Base-by-base conservation (phyloP, 495 filamentous ascomycete species). In the Aspergillus conjunctus region DNA sequence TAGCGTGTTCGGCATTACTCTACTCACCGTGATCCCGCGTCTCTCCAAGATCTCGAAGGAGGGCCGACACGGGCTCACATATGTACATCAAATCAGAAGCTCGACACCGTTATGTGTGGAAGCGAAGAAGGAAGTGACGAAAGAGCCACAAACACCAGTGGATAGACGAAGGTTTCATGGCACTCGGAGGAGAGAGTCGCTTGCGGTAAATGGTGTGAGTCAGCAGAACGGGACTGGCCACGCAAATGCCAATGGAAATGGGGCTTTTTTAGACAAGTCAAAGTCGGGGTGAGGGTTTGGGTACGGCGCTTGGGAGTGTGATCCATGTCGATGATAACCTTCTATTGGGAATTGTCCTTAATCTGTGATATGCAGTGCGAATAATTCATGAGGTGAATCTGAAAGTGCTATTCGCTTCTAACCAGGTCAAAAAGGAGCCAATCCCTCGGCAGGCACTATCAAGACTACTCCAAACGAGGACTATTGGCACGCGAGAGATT, bases 11-110 rank as follows among this genome's bases (percentile, higher is more conserved):
- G 10, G 10, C 8, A 18, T 30, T 12, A 17, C 26, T 10, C 53
- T 57, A 11, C 43, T 57, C 21, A 57, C 41, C 11, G 44, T 57
- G 43, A 48, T 57, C n/a, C 54, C 54, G 17, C 54, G 54, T 26
- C 15, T 57, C 20, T 32, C 54, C 14, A 17, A n/a, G 18, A 44
- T 57, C 5, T 37, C 30, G 30, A 49, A 37, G 9, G 43, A 37
- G 5, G 32, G 15, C 30, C 54, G 54, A 1, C 18, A 48, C 7
- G 39, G 39, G 12, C 41, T 57, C 30, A 49, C 54, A 4, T 48
- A 34, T 20, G 54, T 57, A 7, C 39, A 48, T n/a, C 54, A 57
- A 9, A 18, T 57, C 15, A 34, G n/a, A 49, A 48, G 18, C 20
- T 48, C 44, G 26, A 31, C 20, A 26, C 54, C 54, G 18, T 43